phyloP scores from a whole-genome alignment of 768 basidiomycete genomes.

The Tephrocybe rancida region DNA sequence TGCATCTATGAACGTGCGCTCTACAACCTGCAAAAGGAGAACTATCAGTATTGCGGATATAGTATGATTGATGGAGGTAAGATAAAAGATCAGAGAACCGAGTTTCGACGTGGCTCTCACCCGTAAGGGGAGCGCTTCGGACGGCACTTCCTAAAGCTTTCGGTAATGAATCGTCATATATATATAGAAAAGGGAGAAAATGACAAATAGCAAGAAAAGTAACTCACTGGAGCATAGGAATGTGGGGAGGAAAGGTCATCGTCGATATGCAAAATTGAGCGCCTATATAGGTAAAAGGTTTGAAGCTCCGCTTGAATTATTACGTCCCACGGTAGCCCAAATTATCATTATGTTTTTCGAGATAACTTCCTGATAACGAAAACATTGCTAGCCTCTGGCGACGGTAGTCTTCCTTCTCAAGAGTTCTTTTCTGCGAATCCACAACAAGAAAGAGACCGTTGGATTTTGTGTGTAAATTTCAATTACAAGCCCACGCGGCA shows the following conservation, averaged over 20 bases:
- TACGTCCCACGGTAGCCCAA: constrained; percentile 1
- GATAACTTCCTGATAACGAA: constrained; percentile 12
- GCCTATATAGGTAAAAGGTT: neutral
- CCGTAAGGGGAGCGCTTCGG: constrained; percentile 42
- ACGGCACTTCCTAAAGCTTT: constrained; percentile 64
- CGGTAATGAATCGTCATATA: constrained; percentile 48
- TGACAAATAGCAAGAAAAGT: neutral
- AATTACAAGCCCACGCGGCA: neutral
- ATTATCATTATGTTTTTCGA: constrained; percentile 6
- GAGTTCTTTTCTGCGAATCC: too few species aligned
- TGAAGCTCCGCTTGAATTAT: constrained; percentile 3
- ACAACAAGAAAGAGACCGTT: too few species aligned
- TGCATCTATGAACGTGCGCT: neutral
- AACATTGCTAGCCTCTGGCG: neutral
- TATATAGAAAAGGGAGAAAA: constrained; percentile 5
- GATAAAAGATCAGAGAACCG: constrained; percentile 54
- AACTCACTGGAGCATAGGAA: neutral
- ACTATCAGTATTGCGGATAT: constrained; percentile 1
- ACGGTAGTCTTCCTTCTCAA: neutral
- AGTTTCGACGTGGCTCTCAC: constrained; percentile 46
- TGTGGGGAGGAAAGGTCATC: too few species aligned
- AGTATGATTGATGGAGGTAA: constrained; percentile 8
- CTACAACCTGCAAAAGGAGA: neutral
- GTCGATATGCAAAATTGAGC: neutral
- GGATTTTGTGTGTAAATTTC: neutral